phyloP scores from a whole-genome alignment of 2,329 filamentous ascomycete species.

The Aspergillus aculeatinus region DNA sequence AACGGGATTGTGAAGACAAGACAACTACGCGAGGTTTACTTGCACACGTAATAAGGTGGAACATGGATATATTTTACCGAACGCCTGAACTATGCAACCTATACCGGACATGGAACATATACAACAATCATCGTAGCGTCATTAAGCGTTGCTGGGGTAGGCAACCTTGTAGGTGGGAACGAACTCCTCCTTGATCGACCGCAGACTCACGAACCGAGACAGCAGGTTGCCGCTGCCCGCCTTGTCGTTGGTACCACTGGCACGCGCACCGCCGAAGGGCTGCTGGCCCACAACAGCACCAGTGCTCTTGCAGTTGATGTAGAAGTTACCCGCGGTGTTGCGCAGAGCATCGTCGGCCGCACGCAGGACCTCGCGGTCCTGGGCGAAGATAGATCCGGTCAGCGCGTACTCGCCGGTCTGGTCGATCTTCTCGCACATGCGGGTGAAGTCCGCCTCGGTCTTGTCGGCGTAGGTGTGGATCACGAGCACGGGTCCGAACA shows the following conservation, averaged over 20 bases:
- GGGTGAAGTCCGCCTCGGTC: slow-evolving; percentile 56
- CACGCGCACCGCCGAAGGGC: slow-evolving; percentile 67
- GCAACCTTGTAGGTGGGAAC: slow-evolving; percentile 59
- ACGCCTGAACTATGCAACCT: not conserved
- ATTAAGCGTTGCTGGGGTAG: slow-evolving; percentile 71
- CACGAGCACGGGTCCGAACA: slow-evolving; percentile 77
- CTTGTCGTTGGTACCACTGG: slow-evolving; percentile 73
- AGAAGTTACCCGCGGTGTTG: slow-evolving; percentile 43
- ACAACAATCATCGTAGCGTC: not conserved
- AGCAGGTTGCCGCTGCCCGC: slow-evolving; percentile 65
- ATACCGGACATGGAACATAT: not conserved
- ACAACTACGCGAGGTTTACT: no score
- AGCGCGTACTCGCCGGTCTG: slow-evolving; percentile 43
- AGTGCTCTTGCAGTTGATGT: slow-evolving; percentile 53
- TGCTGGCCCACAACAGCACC: slow-evolving; percentile 72
- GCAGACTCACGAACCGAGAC: slow-evolving; percentile 64
- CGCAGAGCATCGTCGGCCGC: slow-evolving; percentile 39
- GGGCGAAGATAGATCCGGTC: slow-evolving; percentile 45
- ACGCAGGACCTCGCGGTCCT: slow-evolving; percentile 36
- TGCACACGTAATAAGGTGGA: not conserved
- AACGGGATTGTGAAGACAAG: no score
- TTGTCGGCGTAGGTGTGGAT: slow-evolving; percentile 76
- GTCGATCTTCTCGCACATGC: slow-evolving; percentile 55
- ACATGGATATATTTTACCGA: not conserved
- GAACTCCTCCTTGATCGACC: slow-evolving; percentile 76